Conservation (phyloP, 2,329 filamentous ascomycete species). For the Colletotrichum sidae region DNA sequence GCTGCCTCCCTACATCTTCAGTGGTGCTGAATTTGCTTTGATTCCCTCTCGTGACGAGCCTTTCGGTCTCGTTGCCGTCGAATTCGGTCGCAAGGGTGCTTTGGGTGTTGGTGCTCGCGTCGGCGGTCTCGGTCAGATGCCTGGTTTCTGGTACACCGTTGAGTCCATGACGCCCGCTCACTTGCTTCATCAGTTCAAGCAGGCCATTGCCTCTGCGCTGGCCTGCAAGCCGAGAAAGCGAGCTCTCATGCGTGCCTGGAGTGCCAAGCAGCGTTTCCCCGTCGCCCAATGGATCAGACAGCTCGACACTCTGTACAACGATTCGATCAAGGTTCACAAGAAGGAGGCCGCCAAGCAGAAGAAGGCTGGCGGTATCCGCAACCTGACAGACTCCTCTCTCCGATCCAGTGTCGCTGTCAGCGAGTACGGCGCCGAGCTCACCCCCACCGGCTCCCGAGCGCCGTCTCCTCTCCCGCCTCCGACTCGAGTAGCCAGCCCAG, state of each 20-base stretch:
- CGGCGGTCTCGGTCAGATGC: constrained; percentile 77
- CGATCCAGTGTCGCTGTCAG: constrained; percentile 31
- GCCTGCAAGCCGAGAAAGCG: constrained; percentile 66
- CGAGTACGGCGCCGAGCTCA: constrained; percentile 29
- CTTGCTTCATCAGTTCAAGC: constrained; percentile 73
- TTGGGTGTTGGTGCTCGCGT: constrained; percentile 75
- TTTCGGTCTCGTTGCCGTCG: constrained; percentile 76
- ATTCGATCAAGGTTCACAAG: constrained; percentile 64
- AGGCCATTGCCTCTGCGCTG: constrained; percentile 71
- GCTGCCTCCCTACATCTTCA: constrained; percentile 75
- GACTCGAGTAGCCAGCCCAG: constrained; percentile 30
- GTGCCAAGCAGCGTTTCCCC: constrained; percentile 74
- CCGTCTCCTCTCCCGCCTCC: constrained; percentile 31
- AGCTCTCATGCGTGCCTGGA: constrained; percentile 73
- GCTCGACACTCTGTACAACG: constrained; percentile 70
- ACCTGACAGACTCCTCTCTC: constrained; percentile 31
- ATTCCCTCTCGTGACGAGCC: constrained; percentile 78
- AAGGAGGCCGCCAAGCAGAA: constrained; percentile 44
- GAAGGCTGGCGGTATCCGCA: constrained; percentile 33
- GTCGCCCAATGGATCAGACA: constrained; percentile 76
- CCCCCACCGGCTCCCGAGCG: constrained; percentile 25
- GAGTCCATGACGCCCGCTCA: constrained; percentile 73
- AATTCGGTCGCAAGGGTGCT: constrained; percentile 76
- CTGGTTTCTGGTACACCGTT: constrained; percentile 78
- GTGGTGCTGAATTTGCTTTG: constrained; percentile 74